These are phyloP conservation scores for Chondrus crispus DNA, from an alignment of 23 red algal species.

Conservation along the genomic window DNA sequence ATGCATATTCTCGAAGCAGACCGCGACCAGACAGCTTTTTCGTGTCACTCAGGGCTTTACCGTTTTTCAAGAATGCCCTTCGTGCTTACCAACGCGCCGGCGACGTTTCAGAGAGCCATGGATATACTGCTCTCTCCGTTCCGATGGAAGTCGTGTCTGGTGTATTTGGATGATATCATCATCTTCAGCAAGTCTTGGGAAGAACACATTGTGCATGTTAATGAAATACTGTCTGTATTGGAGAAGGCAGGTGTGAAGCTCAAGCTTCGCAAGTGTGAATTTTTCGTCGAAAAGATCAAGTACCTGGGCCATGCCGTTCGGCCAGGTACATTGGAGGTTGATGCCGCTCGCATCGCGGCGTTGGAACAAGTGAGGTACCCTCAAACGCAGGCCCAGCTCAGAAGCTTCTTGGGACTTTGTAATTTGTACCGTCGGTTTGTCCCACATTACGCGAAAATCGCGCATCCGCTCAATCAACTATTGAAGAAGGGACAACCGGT, in stretches of 20 bases:
- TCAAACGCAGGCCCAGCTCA: background rate
- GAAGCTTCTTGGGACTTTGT: background rate
- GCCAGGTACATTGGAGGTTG: background rate
- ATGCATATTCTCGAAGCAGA: no score
- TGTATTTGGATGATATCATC: conserved; percentile 15
- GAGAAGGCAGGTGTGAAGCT: background rate
- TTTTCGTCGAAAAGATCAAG: background rate
- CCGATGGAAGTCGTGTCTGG: background rate
- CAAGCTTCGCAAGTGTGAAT: background rate
- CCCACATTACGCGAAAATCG: background rate
- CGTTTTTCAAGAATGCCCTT: background rate
- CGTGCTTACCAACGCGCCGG: background rate
- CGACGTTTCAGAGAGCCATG: background rate
- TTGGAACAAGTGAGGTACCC: background rate
- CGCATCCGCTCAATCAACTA: background rate
- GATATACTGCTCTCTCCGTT: background rate
- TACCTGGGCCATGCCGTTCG: background rate
- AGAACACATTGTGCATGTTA: background rate
- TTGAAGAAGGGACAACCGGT: background rate
- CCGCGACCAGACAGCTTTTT: no score
- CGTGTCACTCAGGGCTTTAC: no score
- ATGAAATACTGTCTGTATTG: background rate
- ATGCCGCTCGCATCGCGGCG: background rate
- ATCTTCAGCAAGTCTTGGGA: background rate
- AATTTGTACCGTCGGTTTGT: background rate